A percentile compares a stretch with the other conserved stretches of the same genome.
These are phyloP conservation scores for Verbena officinalis DNA, from an alignment of 257 asterid species.

Conservation along the genomic window DNA sequence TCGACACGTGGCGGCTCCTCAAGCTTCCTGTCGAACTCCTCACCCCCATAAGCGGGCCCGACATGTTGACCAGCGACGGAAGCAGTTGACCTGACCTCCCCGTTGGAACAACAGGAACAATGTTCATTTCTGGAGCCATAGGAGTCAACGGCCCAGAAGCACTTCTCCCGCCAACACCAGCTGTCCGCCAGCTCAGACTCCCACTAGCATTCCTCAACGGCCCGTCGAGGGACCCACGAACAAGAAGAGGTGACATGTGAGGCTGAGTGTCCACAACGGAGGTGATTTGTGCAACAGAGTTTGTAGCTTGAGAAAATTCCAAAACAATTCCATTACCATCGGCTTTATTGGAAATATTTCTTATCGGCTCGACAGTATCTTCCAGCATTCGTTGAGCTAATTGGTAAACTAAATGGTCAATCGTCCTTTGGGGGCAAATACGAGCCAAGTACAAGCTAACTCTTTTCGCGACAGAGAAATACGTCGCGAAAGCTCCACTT, in stretches of 20 bases:
- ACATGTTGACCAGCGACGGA: conserved; percentile 94
- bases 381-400: conserved; percentile 99
- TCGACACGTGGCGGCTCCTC: conserved; percentile 95
- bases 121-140: conserved; percentile 88
- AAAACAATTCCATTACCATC: conserved; percentile 74
- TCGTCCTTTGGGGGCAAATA: conserved; percentile 96
- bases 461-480: conserved; percentile 97
- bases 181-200: conserved; percentile 98
- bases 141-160: conserved; percentile 98
- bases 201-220: conserved; percentile 96
- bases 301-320: conserved; percentile 94
- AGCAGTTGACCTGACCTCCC: conserved; percentile 97
- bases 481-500: conserved; percentile 99
- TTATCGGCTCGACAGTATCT: conserved; percentile 78
- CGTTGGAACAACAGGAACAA: conserved; percentile 83
- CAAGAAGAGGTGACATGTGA: conserved; percentile 98
- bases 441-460: conserved; percentile 96
- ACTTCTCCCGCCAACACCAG: conserved; percentile 95
- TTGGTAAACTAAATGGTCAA: conserved; percentile 98
- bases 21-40: conserved; percentile 97
- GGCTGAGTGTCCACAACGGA: conserved; percentile 86
- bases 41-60: conserved; percentile 97
- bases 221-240: conserved; percentile 96
- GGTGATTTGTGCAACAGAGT: conserved; percentile 76
- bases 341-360: conserved; percentile 68